Evolutionary conservation across 495 filamentous ascomycete species (phyloP).

Genomic region (Neurospora sp.): DNA sequence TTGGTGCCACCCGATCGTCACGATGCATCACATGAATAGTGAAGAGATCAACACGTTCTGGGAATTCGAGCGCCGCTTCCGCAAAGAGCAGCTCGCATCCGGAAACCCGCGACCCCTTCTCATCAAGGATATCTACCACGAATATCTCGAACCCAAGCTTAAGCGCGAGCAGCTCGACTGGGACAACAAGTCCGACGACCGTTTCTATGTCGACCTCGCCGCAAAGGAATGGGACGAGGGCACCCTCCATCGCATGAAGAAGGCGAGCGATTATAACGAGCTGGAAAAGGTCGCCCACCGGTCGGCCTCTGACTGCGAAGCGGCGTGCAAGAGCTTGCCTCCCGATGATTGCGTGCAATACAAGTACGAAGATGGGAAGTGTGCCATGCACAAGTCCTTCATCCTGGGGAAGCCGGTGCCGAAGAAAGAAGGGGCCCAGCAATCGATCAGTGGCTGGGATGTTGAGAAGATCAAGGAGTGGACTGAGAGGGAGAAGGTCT

Average conservation of each 20-base stretch:
- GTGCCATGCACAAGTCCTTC: slow-evolving; percentile 19
- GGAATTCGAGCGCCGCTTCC: slow-evolving; percentile 36
- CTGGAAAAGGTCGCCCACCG: slow-evolving; percentile 28
- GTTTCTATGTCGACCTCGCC: slow-evolving; percentile 25
- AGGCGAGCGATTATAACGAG: slow-evolving; percentile 17
- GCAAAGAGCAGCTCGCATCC: slow-evolving; percentile 5
- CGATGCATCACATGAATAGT: slow-evolving; percentile 50
- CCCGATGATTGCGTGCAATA: slow-evolving; percentile 29
- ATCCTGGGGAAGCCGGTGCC: slow-evolving; percentile 23
- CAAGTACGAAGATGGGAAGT: slow-evolving; percentile 22
- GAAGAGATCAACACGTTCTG: slow-evolving; percentile 44
- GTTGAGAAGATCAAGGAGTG: slow-evolving; percentile 24
- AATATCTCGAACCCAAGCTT: slow-evolving; percentile 30
- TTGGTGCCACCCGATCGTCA: slow-evolving; percentile 52
- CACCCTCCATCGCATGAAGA: slow-evolving; percentile 21
- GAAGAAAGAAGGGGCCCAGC: slow-evolving; percentile 5
- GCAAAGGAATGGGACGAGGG: slow-evolving; percentile 13
- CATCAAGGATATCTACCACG: slow-evolving; percentile 37
- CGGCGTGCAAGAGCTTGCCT: slow-evolving; percentile 29
- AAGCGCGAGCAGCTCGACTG: slow-evolving; percentile 30
- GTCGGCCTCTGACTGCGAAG: slow-evolving; percentile 31
- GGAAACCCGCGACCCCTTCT: slow-evolving; percentile 16
- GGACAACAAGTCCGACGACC: slow-evolving; percentile 39
- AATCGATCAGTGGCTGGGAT: slow-evolving; percentile 28
- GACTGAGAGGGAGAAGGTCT: slow-evolving; percentile 17